Evolutionary conservation across 345 rosid species (phyloP).

Genomic region (Cardamine occulta): DNA sequence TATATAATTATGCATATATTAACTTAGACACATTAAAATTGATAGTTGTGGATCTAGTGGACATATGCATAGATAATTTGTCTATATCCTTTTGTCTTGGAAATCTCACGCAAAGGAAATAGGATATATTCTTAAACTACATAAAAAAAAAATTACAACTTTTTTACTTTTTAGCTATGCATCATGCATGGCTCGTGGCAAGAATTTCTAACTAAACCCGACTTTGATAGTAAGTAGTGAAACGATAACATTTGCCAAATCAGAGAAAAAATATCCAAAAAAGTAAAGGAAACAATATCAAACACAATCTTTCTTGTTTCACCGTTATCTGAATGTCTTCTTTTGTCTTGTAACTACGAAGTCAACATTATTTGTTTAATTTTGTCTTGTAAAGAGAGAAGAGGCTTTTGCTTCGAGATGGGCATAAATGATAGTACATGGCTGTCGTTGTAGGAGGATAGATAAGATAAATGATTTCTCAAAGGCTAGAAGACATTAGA

Average conservation of each 20-base stretch:
- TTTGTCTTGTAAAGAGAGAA: slow-evolving; percentile 12
- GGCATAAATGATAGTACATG: background rate
- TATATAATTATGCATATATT: slow-evolving; percentile 19
- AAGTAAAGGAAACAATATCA: slow-evolving; percentile 11
- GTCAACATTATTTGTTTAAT: slow-evolving; percentile 12
- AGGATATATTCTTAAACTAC: background rate
- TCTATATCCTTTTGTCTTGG: slow-evolving; percentile 5
- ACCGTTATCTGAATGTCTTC: slow-evolving; percentile 30
- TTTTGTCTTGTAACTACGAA: slow-evolving; percentile 34
- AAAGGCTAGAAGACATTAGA: background rate
- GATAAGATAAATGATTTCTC: slow-evolving; percentile 9
- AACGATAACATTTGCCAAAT: background rate
- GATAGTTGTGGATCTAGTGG: slow-evolving; percentile 12
- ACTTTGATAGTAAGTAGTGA: background rate
- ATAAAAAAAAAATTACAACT: background rate
- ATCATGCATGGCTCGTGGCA: background rate
- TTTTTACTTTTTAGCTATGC: too few species aligned
- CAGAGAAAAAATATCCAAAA: slow-evolving; percentile 3
- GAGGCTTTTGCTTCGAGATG: slow-evolving; percentile 29
- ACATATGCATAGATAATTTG: slow-evolving; percentile 28
- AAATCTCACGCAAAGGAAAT: background rate
- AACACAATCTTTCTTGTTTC: slow-evolving; percentile 29
- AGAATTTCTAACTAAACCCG: background rate
- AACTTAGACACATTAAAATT: slow-evolving; percentile 4
- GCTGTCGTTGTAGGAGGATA: slow-evolving; percentile 33